Conservation (phyloP, 139 green algal species). For the Tetraselmis striata region DNA sequence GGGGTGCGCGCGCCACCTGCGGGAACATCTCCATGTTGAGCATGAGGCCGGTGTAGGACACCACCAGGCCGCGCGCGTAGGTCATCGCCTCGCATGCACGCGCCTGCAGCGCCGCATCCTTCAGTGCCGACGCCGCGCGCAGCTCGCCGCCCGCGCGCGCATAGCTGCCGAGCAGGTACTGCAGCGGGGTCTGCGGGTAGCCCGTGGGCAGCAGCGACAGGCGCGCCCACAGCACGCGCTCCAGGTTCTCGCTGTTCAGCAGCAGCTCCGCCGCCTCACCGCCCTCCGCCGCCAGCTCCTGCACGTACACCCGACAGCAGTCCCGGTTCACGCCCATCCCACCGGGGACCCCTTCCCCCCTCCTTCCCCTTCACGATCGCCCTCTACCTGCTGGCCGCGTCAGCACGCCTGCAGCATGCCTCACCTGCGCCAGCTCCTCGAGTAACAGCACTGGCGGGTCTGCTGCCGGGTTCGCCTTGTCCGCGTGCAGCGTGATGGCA, state of each 20-base stretch:
- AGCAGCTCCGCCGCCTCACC: slow-evolving; percentile 10
- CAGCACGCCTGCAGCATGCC: no score
- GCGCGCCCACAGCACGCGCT: slow-evolving; percentile 63
- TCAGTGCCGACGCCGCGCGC: slow-evolving; percentile 20
- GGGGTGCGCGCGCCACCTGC: no score
- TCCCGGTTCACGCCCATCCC: neutral
- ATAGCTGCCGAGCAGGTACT: slow-evolving; percentile 73
- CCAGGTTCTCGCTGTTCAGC: slow-evolving; percentile 44
- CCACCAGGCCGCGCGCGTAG: slow-evolving; percentile 59
- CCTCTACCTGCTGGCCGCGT: neutral
- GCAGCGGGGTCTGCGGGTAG: slow-evolving; percentile 56
- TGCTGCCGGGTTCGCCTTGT: neutral
- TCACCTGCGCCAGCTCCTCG: slow-evolving; percentile 34
- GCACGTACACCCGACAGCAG: neutral
- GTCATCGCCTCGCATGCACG: slow-evolving; percentile 25
- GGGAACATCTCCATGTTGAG: slow-evolving; percentile 74
- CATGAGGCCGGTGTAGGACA: slow-evolving; percentile 74
- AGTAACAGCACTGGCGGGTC: slow-evolving; percentile 39
- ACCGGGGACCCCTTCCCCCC: neutral
- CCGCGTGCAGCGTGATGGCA: slow-evolving; percentile 30
- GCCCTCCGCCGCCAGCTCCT: slow-evolving; percentile 36
- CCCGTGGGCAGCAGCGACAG: slow-evolving; percentile 52
- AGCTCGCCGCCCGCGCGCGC: slow-evolving; percentile 31
- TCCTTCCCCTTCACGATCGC: neutral
- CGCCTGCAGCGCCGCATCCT: slow-evolving; percentile 12